Evolutionary conservation across 2,329 filamentous ascomycete species (phyloP).

Genomic region (Huntiella moniliformis): DNA sequence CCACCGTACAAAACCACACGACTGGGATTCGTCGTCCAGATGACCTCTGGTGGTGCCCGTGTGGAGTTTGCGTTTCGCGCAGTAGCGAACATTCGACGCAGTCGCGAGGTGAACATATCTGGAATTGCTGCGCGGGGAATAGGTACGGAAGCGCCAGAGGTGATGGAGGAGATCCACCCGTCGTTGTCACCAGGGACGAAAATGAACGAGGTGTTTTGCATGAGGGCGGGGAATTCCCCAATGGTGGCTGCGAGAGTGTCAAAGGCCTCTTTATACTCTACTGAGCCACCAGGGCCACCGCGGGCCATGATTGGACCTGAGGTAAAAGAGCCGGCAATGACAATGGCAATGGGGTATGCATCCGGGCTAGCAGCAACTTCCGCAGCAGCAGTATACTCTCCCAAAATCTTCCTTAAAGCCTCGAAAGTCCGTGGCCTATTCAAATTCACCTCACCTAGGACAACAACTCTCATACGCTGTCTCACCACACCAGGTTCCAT

Average conservation of each 20-base stretch:
- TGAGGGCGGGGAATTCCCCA: conserved; percentile 62
- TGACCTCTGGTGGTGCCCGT: conserved; percentile 45
- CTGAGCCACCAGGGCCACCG: conserved; percentile 52
- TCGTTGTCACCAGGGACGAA: conserved; percentile 96
- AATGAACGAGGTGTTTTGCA: conserved; percentile 65
- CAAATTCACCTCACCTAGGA: conserved; percentile 72
- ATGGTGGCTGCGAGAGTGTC: conserved; percentile 69
- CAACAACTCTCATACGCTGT: conserved; percentile 38
- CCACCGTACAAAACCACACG: conserved; percentile 73
- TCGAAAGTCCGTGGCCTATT: conserved; percentile 68
- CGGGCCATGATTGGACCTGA: conserved; percentile 45
- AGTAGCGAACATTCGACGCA: conserved; percentile 60
- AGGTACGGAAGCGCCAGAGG: conserved; percentile 50
- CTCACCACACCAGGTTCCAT: conserved; percentile 19
- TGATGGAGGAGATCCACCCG: conserved; percentile 83
- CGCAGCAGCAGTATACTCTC: conserved; percentile 50
- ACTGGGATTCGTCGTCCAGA: conserved; percentile 81
- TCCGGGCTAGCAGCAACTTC: conserved; percentile 39
- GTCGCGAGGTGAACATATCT: conserved; percentile 72
- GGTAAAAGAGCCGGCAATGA: conserved; percentile 73
- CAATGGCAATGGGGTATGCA: conserved; percentile 55
- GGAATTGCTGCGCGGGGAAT: conserved; percentile 58
- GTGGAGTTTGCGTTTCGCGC: conserved; percentile 45
- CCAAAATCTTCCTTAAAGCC: conserved; percentile 62
- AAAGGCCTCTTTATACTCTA: conserved; percentile 95